These are phyloP conservation scores for Aureobasidium namibiae DNA, from an alignment of 2,329 filamentous ascomycete genomes.

Conservation along the genomic window DNA sequence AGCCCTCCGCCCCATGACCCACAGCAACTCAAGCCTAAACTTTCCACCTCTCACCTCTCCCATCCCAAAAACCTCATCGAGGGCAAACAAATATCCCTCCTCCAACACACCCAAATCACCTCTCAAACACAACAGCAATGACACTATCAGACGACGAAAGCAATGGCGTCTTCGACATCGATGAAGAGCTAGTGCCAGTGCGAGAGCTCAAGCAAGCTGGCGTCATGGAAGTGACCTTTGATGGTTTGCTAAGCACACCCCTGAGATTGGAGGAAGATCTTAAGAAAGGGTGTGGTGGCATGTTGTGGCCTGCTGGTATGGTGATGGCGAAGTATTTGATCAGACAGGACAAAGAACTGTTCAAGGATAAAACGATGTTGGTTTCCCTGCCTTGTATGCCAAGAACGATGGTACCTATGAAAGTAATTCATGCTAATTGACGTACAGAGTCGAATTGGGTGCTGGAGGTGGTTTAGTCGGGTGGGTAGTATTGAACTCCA, in stretches of 20 bases:
- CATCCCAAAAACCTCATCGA: slow-evolving; percentile 1
- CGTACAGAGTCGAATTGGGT: slow-evolving; percentile 74
- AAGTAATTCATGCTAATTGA: background rate
- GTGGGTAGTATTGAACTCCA: slow-evolving; percentile 22
- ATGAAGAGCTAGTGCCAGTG: slow-evolving; percentile 48
- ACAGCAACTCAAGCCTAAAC: background rate
- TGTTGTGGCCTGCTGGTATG: slow-evolving; percentile 91
- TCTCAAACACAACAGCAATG: background rate
- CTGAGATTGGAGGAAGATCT: slow-evolving; percentile 79
- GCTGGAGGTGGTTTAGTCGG: slow-evolving; percentile 84
- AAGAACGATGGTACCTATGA: background rate
- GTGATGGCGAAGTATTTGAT: slow-evolving; percentile 80
- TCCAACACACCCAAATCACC: background rate
- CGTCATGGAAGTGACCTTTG: slow-evolving; percentile 54
- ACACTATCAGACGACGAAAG: slow-evolving; percentile 6
- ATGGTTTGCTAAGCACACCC: slow-evolving; percentile 59
- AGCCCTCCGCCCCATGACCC: background rate
- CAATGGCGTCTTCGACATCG: slow-evolving; percentile 26
- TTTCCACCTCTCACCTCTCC: background rate
- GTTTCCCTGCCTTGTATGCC: slow-evolving; percentile 32
- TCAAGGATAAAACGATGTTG: slow-evolving; percentile 65
- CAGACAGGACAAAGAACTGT: slow-evolving; percentile 55
- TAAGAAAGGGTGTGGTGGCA: slow-evolving; percentile 79
- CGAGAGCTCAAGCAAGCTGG: slow-evolving; percentile 44
- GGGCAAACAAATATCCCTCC: background rate